Conservation (phyloP, 1,139 yeast genomes). For the Zygotorulaspora mrakii region DNA sequence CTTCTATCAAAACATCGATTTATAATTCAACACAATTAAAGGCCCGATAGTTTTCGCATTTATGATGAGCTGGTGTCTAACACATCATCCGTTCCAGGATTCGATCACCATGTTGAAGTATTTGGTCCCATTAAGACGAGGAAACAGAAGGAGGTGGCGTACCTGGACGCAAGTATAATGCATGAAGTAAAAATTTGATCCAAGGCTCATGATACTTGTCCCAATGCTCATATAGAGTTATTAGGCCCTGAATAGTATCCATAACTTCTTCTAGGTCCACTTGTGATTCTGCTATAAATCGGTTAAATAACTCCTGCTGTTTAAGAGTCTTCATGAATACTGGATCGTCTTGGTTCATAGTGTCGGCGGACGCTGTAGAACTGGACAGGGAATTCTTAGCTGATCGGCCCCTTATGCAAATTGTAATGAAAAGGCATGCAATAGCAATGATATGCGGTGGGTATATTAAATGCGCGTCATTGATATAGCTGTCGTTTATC, state of each 20-base stretch:
- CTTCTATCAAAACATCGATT: no score
- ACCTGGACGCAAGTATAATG: constrained; percentile 29
- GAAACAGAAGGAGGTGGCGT: constrained; percentile 1
- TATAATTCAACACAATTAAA: no score
- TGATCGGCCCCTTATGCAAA: constrained; percentile 24
- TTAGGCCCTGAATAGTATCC: constrained; percentile 77
- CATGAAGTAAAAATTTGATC: constrained; percentile 36
- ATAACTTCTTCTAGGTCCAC: constrained; percentile 71
- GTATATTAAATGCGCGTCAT: constrained; percentile 74
- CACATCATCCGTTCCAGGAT: no score
- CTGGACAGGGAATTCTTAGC: constrained; percentile 12
- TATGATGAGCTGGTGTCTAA: no score
- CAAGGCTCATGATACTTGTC: constrained; percentile 68
- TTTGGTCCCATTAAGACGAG: constrained; percentile 1
- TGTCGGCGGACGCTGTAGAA: constrained; percentile 9
- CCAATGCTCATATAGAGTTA: constrained; percentile 80
- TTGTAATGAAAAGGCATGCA: constrained; percentile 52
- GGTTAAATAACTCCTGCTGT: constrained; percentile 44
- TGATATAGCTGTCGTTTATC: constrained; percentile 82
- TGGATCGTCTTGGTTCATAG: constrained; percentile 7
- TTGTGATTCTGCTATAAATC: constrained; percentile 69
- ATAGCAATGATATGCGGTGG: constrained; percentile 93
- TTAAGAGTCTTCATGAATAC: constrained; percentile 9
- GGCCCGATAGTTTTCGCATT: no score
- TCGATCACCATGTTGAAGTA: no score